Evolutionary conservation across 2,329 filamentous ascomycete genomes (phyloP), one percentile per base, ranked within the genome.

Genomic region (Volutella citrinella): DNA sequence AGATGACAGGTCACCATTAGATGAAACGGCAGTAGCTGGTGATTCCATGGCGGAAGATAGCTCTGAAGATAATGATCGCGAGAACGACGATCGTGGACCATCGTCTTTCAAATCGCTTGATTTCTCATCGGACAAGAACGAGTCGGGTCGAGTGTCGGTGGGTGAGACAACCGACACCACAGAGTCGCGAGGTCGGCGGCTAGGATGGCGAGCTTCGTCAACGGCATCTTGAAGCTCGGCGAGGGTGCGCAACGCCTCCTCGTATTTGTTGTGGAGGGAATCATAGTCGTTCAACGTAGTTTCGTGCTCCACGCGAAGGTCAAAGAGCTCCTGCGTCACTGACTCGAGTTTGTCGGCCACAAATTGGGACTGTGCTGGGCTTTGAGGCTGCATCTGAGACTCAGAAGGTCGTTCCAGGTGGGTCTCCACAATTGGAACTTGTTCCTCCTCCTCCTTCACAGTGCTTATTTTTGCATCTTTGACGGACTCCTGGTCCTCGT

Each of bases 51-150:
- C 87, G 61, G 84, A 95, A 55, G 87, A 95, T 60, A 95, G 77
- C 68, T 97, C 93, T 67, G 88, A 93, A 48, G 88, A 96, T 51
- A 96, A 83, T 56, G 89, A 95, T 62, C 84, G 88, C 69, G 88
- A 90, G 22, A 57, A 50, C 55, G 86, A 90, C 64, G 85, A 87
- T 48, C 59, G 65, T 68, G 73, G 63, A 32, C 66, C 69, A 69
- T 81, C 76, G n/a, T n/a, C n/a, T 67, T 82, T 89, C 60, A 78
- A 68, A 57, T 80, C 83, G 65, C 77, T 83, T 55, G 80, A 78
- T 66, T 79, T 81, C 53, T 74, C 70, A 56, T 89, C 82, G 43
- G 81, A 88, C 78, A 93, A 82, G 82, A 93, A 93, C 74, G 89
- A 91, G 36, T 79, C 75, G 10, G 86, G 84, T 15, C 85, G 74